These are phyloP conservation scores for Rosellinia necatrix DNA, from an alignment of 2,329 filamentous ascomycete species.

Conservation along the genomic window DNA sequence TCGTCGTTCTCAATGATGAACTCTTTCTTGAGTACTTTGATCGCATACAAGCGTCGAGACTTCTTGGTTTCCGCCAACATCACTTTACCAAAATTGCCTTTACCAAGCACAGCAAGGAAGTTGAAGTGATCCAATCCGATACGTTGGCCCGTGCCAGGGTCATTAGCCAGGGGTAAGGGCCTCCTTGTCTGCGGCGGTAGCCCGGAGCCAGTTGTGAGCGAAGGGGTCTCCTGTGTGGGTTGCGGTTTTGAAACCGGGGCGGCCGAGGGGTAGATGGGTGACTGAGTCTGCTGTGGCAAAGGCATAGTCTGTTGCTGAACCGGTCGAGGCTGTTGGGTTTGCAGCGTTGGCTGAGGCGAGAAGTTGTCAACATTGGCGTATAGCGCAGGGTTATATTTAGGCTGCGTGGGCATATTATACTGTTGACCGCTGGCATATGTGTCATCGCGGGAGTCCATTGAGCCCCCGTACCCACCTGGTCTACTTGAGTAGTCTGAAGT, in stretches of 20 bases:
- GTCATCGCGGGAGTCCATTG: slow-evolving; percentile 39
- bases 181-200: slow-evolving; percentile 53
- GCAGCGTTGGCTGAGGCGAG: slow-evolving; percentile 47
- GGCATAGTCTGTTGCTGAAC: slow-evolving; percentile 42
- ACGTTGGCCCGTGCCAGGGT: slow-evolving; percentile 75
- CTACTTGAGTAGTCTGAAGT: slow-evolving; percentile 42
- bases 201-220: slow-evolving; percentile 41
- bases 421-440: slow-evolving; percentile 35
- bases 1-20: slow-evolving; percentile 99
- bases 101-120: slow-evolving; percentile 95
- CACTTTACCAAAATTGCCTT: slow-evolving; percentile 99
- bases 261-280: slow-evolving; percentile 41
- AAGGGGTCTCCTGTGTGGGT: slow-evolving; percentile 45
- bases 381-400: slow-evolving; percentile 77
- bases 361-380: slow-evolving; percentile 69
- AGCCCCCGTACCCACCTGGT: slow-evolving; percentile 39
- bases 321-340: slow-evolving; percentile 47
- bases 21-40: slow-evolving; percentile 99
- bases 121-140: slow-evolving; percentile 99
- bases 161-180: slow-evolving; percentile 71
- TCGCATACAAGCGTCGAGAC: slow-evolving; percentile 89
- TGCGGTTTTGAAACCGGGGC: slow-evolving; percentile 46
- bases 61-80: slow-evolving; percentile 98
- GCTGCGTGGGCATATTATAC: slow-evolving; percentile 49
- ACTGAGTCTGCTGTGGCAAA: slow-evolving; percentile 37